Conservation (phyloP, 2,329 filamentous ascomycete genomes). For the Aspergillus sp. region DNA sequence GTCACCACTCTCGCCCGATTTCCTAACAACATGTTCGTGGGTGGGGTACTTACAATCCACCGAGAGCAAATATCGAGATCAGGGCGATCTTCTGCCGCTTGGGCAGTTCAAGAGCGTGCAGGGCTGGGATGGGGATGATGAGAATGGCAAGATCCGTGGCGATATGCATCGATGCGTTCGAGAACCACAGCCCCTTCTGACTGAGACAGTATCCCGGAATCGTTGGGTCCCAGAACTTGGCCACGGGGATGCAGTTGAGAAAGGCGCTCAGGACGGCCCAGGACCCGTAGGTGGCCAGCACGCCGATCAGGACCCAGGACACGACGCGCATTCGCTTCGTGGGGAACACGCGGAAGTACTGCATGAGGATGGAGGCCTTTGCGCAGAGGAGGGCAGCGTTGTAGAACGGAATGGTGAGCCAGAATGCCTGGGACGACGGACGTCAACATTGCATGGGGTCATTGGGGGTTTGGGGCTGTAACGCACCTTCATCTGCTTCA, state of each 20-base stretch:
- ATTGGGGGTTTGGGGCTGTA: background rate
- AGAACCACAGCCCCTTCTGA: slow-evolving; percentile 43
- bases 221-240: slow-evolving; percentile 33
- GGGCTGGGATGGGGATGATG: slow-evolving; percentile 45
- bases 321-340: slow-evolving; percentile 32
- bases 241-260: slow-evolving; percentile 36
- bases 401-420: slow-evolving; percentile 40
- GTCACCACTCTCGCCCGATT: too few species aligned
- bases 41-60: slow-evolving; percentile 33
- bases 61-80: slow-evolving; percentile 42
- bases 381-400: slow-evolving; percentile 39
- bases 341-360: slow-evolving; percentile 49
- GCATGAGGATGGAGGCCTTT: slow-evolving; percentile 50
- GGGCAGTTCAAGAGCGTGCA: slow-evolving; percentile 41
- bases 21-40: too few species aligned
- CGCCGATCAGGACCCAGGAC: slow-evolving; percentile 38
- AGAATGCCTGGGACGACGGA: slow-evolving; percentile 28
- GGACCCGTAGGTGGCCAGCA: slow-evolving; percentile 34
- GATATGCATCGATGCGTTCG: slow-evolving; percentile 46
- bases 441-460: background rate
- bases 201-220: slow-evolving; percentile 36
- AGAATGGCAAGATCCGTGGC: slow-evolving; percentile 45
- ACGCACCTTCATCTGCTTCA: slow-evolving; percentile 34
- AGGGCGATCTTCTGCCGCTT: slow-evolving; percentile 42
- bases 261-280: slow-evolving; percentile 38